Evolutionary conservation across 345 rosid species (phyloP).

Genomic region (Gossypium thurberi): DNA sequence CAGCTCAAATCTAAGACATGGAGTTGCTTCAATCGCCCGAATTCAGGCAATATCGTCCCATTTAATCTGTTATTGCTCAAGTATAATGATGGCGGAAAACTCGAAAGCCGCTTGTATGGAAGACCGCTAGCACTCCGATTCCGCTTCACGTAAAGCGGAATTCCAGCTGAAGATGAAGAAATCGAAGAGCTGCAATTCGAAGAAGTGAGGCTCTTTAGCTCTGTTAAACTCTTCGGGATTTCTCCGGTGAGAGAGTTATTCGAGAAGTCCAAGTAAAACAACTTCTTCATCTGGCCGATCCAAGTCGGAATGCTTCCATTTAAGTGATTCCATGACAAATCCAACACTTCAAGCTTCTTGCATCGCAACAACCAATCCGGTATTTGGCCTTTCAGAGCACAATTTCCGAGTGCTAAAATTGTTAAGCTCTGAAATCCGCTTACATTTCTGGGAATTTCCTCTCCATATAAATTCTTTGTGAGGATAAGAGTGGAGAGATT

Average conservation of each 20-base stretch:
- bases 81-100: conserved; percentile 77
- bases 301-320: conserved; percentile 67
- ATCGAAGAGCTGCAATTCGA: conserved; percentile 34
- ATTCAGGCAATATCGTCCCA: conserved; percentile 59
- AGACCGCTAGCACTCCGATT: conserved; percentile 62
- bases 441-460: conserved; percentile 51
- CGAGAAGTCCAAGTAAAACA: conserved; percentile 86
- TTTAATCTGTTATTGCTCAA: conserved; percentile 57
- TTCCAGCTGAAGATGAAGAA: conserved; percentile 41
- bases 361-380: conserved; percentile 72
- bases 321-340: conserved; percentile 84
- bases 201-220: conserved; percentile 55
- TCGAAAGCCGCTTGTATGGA: conserved; percentile 68
- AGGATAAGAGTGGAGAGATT: conserved; percentile 82
- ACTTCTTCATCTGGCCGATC: conserved; percentile 78
- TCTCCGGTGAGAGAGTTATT: conserved; percentile 81
- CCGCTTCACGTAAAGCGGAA: conserved; percentile 78
- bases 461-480: conserved; percentile 65
- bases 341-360: conserved; percentile 72
- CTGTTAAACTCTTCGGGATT: conserved; percentile 56
- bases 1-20: conserved; percentile 82
- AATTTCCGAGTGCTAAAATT: conserved; percentile 70
- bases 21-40: conserved; percentile 72
- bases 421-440: conserved; percentile 53
- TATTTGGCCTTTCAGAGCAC: conserved; percentile 70